Percentiles rank a stretch among this genome's conserved stretches.
phyloP scores from a whole-genome alignment of 352 stramenopile genomes.

The Phytopythium oedochilum region DNA sequence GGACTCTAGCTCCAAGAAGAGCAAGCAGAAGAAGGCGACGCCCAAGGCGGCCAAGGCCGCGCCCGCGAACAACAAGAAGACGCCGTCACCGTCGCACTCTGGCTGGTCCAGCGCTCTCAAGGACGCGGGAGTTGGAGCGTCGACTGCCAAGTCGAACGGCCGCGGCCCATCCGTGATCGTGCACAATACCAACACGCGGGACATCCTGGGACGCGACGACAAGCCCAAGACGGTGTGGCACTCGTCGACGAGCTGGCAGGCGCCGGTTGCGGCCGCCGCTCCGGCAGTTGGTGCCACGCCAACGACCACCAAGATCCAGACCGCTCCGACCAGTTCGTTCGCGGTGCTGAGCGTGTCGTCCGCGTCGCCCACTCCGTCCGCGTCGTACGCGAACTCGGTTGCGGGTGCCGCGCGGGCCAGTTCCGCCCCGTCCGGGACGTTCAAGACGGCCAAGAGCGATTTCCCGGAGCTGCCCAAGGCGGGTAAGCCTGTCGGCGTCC shows the following conservation, averaged over 20 bases:
- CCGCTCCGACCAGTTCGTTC: slow-evolving; percentile 45
- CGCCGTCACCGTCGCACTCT: slow-evolving; percentile 27
- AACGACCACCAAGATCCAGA: slow-evolving; percentile 61
- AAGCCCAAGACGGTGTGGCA: slow-evolving; percentile 39
- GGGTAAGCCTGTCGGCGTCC: slow-evolving; percentile 48
- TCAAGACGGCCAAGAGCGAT: slow-evolving; percentile 59
- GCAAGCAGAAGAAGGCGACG: slow-evolving; percentile 35
- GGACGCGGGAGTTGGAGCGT: slow-evolving; percentile 43
- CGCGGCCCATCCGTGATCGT: slow-evolving; percentile 40
- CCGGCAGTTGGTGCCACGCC: slow-evolving; percentile 21
- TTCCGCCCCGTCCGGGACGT: slow-evolving; percentile 21
- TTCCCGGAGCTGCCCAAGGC: slow-evolving; percentile 73
- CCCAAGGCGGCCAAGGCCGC: slow-evolving; percentile 22
- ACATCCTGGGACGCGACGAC: slow-evolving; percentile 35
- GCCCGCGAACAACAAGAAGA: slow-evolving; percentile 21
- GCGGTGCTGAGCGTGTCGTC: slow-evolving; percentile 30
- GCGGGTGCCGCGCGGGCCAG: neutral
- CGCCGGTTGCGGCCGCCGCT: slow-evolving; percentile 14
- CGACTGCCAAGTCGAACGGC: slow-evolving; percentile 10
- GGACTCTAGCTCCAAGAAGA: slow-evolving; percentile 34
- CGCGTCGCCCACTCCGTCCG: slow-evolving; percentile 12
- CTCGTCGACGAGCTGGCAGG: slow-evolving; percentile 49
- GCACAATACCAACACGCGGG: slow-evolving; percentile 50
- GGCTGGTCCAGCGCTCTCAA: slow-evolving; percentile 73
- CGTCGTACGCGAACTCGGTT: slow-evolving; percentile 21